These are phyloP conservation scores for Podospora sp. DNA, from an alignment of 495 filamentous ascomycete genomes.

Conservation along the genomic window DNA sequence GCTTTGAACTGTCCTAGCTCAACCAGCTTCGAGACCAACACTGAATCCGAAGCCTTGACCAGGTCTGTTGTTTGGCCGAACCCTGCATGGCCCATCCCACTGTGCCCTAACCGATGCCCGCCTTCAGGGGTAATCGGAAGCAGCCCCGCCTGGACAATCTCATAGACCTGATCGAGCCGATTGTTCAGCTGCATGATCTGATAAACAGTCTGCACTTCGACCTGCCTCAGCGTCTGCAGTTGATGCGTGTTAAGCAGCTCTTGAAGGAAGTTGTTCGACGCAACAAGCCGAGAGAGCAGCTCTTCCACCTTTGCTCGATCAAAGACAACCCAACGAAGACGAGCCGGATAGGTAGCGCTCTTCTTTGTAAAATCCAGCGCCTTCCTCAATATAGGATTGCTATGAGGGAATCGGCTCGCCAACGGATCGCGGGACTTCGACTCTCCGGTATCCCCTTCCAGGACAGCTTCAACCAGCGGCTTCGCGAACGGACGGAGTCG, in stretches of 20 bases:
- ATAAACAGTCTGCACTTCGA: neutral
- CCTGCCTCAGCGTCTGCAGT: neutral
- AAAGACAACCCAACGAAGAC: conserved; percentile 5
- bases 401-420: neutral
- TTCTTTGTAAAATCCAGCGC: neutral
- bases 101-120: neutral
- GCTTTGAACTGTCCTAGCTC: neutral
- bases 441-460: neutral
- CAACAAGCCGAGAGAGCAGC: neutral
- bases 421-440: neutral
- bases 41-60: too few relatives aligned
- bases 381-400: neutral
- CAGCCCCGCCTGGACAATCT: conserved; percentile 6
- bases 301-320: conserved; percentile 5
- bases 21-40: neutral
- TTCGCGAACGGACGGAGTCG: neutral
- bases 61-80: neutral
- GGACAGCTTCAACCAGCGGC: neutral
- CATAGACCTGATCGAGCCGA: neutral
- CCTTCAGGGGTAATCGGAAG: neutral
- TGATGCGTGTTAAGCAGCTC: conserved; percentile 4
- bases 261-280: neutral
- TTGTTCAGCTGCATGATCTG: conserved; percentile 15
- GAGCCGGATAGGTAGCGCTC: neutral
- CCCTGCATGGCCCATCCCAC: neutral